Conservation (phyloP, 331 rosid genomes). For the Spiraea crenata region DNA sequence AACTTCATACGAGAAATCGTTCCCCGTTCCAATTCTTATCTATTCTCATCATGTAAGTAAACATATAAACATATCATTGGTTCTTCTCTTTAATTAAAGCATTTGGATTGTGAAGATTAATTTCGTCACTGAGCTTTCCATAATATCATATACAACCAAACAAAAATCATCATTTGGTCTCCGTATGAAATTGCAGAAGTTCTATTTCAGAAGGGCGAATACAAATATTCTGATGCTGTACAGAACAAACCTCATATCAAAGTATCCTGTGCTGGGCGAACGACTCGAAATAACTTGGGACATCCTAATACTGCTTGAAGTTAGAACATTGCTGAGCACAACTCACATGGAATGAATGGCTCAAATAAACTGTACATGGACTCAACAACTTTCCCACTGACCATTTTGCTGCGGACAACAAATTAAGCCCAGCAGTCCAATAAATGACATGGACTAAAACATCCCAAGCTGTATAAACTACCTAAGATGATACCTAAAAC, state of each 20-base stretch:
- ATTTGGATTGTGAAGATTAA: too few relatives aligned
- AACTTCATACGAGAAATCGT: too few relatives aligned
- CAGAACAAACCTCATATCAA: background rate
- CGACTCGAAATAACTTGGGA: background rate
- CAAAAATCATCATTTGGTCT: background rate
- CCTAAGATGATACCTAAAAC: constrained; percentile 32
- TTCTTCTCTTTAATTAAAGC: too few relatives aligned
- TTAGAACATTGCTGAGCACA: constrained; percentile 13
- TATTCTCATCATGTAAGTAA: too few relatives aligned
- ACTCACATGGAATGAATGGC: constrained; percentile 1
- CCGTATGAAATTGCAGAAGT: background rate
- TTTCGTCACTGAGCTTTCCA: too few relatives aligned
- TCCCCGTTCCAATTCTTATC: too few relatives aligned
- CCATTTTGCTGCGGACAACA: constrained; percentile 25
- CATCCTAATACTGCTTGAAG: background rate
- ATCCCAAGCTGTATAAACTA: constrained; percentile 38
- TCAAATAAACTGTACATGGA: constrained; percentile 28
- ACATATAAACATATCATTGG: too few relatives aligned
- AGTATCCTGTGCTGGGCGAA: background rate
- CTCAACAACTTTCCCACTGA: constrained; percentile 34
- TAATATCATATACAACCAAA: background rate
- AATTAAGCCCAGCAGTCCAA: constrained; percentile 27
- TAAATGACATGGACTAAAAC: constrained; percentile 42
- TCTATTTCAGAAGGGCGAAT: background rate
- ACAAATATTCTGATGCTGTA: constrained; percentile 1